A percentile compares a stretch with the other conserved stretches of the same genome.
Evolutionary conservation across 306 rosid species (phyloP).

Genomic region (Rosa persica): DNA sequence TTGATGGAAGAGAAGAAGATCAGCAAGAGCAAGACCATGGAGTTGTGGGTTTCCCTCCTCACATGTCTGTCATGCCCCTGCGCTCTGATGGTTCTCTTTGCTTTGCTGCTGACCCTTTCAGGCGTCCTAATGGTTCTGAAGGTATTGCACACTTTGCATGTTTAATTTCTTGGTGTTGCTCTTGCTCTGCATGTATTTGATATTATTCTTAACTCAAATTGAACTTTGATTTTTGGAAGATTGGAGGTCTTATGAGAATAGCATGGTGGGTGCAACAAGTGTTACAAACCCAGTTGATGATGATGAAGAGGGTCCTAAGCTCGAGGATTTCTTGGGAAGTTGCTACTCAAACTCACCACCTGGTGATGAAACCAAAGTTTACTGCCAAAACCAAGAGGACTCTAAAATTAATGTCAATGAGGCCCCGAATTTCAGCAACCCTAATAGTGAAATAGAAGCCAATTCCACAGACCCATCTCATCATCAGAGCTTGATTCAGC

Average conservation of each 20-base stretch:
- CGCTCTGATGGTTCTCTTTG: slow-evolving; percentile 94
- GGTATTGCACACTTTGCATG: slow-evolving; percentile 54
- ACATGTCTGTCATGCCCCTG: slow-evolving; percentile 72
- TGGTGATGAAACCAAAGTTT: slow-evolving; percentile 46
- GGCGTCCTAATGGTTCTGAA: slow-evolving; percentile 43
- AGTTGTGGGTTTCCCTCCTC: slow-evolving; percentile 32
- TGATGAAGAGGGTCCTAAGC: slow-evolving; percentile 73
- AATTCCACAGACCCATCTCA: slow-evolving; percentile 37
- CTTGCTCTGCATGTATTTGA: slow-evolving; percentile 6
- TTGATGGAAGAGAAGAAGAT: slow-evolving; percentile 43
- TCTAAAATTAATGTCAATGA: slow-evolving; percentile 61
- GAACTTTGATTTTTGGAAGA: slow-evolving; percentile 33
- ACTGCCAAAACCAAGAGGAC: slow-evolving; percentile 36
- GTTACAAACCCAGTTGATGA: slow-evolving; percentile 23
- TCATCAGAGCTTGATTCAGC: slow-evolving; percentile 26
- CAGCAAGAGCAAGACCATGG: slow-evolving; percentile 35
- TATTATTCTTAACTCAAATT: not conserved
- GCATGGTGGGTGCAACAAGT: slow-evolving; percentile 47
- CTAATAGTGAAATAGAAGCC: slow-evolving; percentile 36
- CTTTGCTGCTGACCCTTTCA: slow-evolving; percentile 57
- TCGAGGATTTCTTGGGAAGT: slow-evolving; percentile 86
- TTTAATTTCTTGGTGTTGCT: not conserved
- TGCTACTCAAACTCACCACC: slow-evolving; percentile 70
- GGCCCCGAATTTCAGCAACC: slow-evolving; percentile 46
- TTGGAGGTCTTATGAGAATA: slow-evolving; percentile 68